Percentiles rank a stretch among this genome's conserved stretches.
phyloP scores from a whole-genome alignment of 192 early-diverging fungal genomes.

The Borealophlyctis nickersoniae region DNA sequence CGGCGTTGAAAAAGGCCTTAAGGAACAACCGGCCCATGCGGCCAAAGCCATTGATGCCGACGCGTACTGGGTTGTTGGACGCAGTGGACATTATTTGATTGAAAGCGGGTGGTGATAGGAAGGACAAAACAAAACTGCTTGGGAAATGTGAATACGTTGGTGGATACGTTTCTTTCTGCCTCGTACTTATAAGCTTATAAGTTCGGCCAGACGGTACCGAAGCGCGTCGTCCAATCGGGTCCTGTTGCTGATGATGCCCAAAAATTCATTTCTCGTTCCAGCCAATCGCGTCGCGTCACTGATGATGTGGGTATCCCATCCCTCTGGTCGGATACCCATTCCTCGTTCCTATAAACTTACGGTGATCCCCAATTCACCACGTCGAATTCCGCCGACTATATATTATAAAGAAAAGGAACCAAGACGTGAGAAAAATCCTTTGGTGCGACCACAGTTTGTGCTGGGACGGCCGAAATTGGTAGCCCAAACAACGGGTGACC shows the following conservation, averaged over 20 bases:
- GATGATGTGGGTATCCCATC: background rate
- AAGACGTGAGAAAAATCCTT: no score
- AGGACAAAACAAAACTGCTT: background rate
- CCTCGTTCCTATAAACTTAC: background rate
- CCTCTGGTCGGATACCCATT: background rate
- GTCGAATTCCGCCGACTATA: background rate
- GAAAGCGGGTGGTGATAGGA: background rate
- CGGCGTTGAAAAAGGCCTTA: conserved; percentile 8
- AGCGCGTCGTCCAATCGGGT: background rate
- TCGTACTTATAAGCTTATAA: background rate
- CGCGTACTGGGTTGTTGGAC: background rate
- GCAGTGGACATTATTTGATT: background rate
- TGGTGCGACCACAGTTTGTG: background rate
- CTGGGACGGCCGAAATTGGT: background rate
- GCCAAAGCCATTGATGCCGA: conserved; percentile 24
- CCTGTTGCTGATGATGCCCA: background rate
- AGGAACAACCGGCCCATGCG: conserved; percentile 18
- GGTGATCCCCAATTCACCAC: background rate
- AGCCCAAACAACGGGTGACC: background rate
- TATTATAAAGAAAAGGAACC: background rate
- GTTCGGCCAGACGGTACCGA: background rate
- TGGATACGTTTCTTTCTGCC: no score
- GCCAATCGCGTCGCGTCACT: background rate
- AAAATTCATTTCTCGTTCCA: background rate
- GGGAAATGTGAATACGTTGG: background rate